Conservation (phyloP, 768 basidiomycete species). For the Termitomyces eurrhizus region DNA sequence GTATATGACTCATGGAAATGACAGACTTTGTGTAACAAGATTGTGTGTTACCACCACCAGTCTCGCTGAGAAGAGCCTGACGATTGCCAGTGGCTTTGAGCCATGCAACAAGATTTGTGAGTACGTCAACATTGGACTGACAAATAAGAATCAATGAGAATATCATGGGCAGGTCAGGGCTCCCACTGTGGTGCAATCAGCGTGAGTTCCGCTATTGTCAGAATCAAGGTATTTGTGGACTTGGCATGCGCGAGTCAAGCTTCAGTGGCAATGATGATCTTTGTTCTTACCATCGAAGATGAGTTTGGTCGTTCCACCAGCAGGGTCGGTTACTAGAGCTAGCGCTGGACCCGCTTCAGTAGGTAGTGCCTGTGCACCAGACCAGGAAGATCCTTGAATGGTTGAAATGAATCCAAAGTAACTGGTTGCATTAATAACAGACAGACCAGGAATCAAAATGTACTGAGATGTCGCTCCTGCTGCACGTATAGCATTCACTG, state of each 20-base stretch:
- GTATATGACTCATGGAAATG: neutral
- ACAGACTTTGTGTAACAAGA: conserved; percentile 37
- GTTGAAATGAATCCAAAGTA: neutral
- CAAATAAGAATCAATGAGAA: conserved; percentile 9
- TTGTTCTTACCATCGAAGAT: conserved; percentile 39
- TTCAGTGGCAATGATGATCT: neutral
- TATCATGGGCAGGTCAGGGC: neutral
- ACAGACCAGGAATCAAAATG: conserved; percentile 51
- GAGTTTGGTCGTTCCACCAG: conserved; percentile 37
- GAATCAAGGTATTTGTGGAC: conserved; percentile 61
- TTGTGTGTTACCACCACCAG: conserved; percentile 49
- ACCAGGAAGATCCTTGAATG: conserved; percentile 23
- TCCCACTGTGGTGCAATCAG: conserved; percentile 27
- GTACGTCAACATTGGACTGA: conserved; percentile 36
- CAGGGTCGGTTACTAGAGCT: conserved; percentile 35
- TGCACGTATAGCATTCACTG: conserved; percentile 55
- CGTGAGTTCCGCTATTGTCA: conserved; percentile 41
- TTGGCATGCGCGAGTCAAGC: neutral
- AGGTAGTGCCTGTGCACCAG: conserved; percentile 29
- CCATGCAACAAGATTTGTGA: conserved; percentile 40
- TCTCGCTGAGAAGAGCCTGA: conserved; percentile 39
- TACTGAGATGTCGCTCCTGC: conserved; percentile 51
- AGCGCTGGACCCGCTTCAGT: conserved; percentile 45
- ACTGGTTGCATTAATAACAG: neutral
- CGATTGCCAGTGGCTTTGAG: conserved; percentile 29